Base-by-base conservation (phyloP, 257 asterid genomes). In the Petunia axillaris region DNA sequence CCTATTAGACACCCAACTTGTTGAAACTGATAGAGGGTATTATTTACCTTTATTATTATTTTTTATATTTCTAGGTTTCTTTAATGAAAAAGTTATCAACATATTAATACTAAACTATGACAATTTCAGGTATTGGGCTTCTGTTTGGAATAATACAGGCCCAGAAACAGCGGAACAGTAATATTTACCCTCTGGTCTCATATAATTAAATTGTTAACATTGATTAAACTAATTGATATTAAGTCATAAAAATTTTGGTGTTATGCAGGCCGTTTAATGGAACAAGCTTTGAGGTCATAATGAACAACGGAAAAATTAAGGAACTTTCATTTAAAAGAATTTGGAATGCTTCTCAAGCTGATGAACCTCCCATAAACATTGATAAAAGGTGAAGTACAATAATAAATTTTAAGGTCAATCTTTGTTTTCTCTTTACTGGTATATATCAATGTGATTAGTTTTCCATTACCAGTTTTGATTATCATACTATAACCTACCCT, bases 281-380 rank as follows among this genome's bases (percentile, higher is more conserved):
- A 25, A 86, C 88, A 52, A 85, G 87, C n/a, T 90, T 78, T 78
- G 82, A 85, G 71, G 58, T 89, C 6, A 65, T 89, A 43, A 52
- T 54, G 55, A 83, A 89, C 79, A 84, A 48, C 37, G 52, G 59
- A 5, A 80, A 86, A 53, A 88, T 81, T 64, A 81, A 75, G 3
- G 93, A 91, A 81, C 84, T 91, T 58, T 89, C 94, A 71, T 90
- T 91, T 81, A 84, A 85, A 9, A 81, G 78, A n/a, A 82, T 36
- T 16, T 90, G 93, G 93, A 8, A 83, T 25, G 7, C 60, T 15
- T 78, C 84, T 39, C 73, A 62, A 38, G 83, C 75, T 43, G 79
- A 80, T 55, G 35, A 5, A 3, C 83, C 82, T 79, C 97, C 97
- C 1, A 48, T 91, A 53, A 86, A 89, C 54, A 6, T 90, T 11